Evolutionary conservation across 2,329 filamentous ascomycete genomes (phyloP).

Genomic region (Aureobasidium musti): DNA sequence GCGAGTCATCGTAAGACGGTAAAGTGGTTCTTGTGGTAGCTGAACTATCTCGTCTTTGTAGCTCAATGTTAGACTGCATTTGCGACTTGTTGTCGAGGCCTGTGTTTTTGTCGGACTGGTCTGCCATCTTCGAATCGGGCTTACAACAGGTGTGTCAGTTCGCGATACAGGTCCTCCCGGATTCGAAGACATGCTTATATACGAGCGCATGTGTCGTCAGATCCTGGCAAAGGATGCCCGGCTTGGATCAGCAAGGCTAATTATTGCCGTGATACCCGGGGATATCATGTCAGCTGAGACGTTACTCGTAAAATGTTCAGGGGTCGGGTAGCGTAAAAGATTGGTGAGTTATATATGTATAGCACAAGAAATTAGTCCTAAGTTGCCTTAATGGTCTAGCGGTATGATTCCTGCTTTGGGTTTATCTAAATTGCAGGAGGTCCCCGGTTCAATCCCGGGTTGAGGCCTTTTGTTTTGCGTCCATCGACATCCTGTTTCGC

Average conservation of each 20-base stretch:
- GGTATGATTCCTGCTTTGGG: slow-evolving; percentile 29
- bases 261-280: background rate
- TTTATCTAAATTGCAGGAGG: slow-evolving; percentile 24
- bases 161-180: background rate
- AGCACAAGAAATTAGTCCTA: too few species aligned
- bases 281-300: background rate
- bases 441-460: slow-evolving; percentile 28
- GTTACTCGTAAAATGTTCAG: too few species aligned
- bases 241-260: background rate
- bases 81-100: background rate
- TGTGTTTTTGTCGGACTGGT: background rate
- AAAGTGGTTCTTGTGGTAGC: background rate
- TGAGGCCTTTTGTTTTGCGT: slow-evolving; percentile 8
- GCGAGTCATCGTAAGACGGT: background rate
- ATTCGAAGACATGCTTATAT: background rate
- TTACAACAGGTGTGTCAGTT: background rate
- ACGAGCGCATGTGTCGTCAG: background rate
- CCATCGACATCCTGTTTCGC: too few species aligned
- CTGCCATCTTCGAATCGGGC: background rate
- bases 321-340: background rate
- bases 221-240: background rate
- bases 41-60: background rate
- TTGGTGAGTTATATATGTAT: too few species aligned
- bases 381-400: slow-evolving; percentile 24
- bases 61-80: background rate